Conservation (phyloP, 371 early-diverging fungal genomes). For the Capniomyces stellatus region DNA sequence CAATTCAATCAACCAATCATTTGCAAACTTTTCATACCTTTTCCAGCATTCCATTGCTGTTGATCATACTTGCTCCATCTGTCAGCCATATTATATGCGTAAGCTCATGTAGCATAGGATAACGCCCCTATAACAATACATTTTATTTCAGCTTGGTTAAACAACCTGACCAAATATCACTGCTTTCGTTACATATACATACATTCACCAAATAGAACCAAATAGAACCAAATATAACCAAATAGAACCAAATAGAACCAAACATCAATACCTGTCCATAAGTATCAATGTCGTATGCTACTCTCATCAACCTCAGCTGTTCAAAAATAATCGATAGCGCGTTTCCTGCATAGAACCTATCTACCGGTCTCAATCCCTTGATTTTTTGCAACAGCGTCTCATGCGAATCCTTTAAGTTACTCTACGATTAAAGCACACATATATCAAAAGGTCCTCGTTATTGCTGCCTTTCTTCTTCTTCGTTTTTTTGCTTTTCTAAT, state of each 20-base stretch:
- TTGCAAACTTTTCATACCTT: no score
- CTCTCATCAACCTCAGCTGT: constrained; percentile 34
- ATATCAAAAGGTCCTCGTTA: no score
- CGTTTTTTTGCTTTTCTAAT: no score
- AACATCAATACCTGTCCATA: constrained; percentile 24
- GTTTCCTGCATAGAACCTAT: constrained; percentile 36
- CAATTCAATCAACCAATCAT: no score
- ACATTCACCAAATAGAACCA: no score
- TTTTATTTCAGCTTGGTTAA: no score
- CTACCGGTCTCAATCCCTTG: constrained; percentile 32
- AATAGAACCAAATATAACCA: background rate
- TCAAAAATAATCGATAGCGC: constrained; percentile 40
- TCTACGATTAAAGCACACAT: no score
- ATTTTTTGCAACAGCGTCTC: constrained; percentile 30
- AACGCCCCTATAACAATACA: constrained; percentile 32
- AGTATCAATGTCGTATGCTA: constrained; percentile 33
- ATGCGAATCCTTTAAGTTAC: constrained; percentile 27
- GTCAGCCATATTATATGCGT: constrained; percentile 54
- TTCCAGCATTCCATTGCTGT: constrained; percentile 19
- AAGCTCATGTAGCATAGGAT: constrained; percentile 32
- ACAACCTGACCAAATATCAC: no score
- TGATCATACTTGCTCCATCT: constrained; percentile 33
- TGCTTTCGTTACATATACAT: no score
- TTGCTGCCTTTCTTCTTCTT: no score
- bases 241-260: background rate